phyloP scores from a whole-genome alignment of 1,284 basidiomycete species.

The Cystobasidium sp. region DNA sequence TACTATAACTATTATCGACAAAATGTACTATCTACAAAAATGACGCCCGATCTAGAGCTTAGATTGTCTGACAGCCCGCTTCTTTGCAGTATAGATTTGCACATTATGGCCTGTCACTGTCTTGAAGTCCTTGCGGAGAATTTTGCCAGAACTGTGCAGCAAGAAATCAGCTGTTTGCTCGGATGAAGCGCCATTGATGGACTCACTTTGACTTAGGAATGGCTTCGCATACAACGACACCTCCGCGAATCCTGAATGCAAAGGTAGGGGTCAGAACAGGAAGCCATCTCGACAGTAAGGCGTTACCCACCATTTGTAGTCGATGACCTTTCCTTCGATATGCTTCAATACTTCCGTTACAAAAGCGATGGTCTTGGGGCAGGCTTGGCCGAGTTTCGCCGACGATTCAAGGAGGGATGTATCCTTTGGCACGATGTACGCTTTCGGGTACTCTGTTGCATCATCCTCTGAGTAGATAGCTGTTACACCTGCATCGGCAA shows the following conservation, averaged over 20 bases:
- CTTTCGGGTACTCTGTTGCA: constrained; percentile 52
- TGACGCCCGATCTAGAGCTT: constrained; percentile 28
- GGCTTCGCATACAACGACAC: constrained; percentile 34
- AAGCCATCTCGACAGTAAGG: neutral
- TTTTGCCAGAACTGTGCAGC: constrained; percentile 36
- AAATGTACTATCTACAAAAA: neutral
- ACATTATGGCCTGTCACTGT: constrained; percentile 28
- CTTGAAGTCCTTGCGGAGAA: constrained; percentile 38
- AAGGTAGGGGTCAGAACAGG: neutral
- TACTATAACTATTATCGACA: neutral
- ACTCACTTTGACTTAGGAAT: constrained; percentile 42
- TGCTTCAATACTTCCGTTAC: constrained; percentile 35
- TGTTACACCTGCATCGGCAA: constrained; percentile 54
- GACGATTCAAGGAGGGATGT: constrained; percentile 24
- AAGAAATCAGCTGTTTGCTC: neutral
- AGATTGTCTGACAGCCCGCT: constrained; percentile 33
- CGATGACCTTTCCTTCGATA: constrained; percentile 37
- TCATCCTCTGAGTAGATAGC: constrained; percentile 52
- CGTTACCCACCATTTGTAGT: constrained; percentile 39
- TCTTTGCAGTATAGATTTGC: constrained; percentile 40
- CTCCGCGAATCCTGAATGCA: constrained; percentile 16
- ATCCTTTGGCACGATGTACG: constrained; percentile 49
- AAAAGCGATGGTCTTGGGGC: constrained; percentile 29
- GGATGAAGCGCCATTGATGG: neutral
- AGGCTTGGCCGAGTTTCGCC: constrained; percentile 22